These are phyloP conservation scores for Lodderomyces elongisporus DNA, from an alignment of 1,139 yeast genomes.

Conservation along the genomic window DNA sequence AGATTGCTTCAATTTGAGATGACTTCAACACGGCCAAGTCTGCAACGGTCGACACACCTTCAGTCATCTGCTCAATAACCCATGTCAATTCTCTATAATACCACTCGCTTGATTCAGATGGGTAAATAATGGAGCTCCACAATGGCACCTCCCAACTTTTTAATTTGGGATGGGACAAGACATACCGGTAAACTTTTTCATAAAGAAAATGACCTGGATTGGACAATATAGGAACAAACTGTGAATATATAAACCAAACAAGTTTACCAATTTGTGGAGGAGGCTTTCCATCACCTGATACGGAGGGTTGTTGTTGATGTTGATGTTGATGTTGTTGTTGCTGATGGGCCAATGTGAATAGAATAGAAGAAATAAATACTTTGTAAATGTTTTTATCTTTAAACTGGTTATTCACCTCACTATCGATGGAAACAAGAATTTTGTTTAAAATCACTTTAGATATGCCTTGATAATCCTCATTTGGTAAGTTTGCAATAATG, in stretches of 20 bases:
- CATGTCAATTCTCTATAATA: conserved; percentile 60
- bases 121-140: conserved; percentile 41
- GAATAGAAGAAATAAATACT: conserved; percentile 56
- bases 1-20: conserved; percentile 61
- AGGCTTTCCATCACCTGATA: too few relatives aligned
- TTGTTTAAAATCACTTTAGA: conserved; percentile 38
- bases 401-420: conserved; percentile 24
- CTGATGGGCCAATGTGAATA: conserved; percentile 34
- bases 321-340: not conserved
- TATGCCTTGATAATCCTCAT: conserved; percentile 16
- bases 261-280: conserved; percentile 40
- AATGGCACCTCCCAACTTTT: conserved; percentile 62
- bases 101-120: conserved; percentile 40
- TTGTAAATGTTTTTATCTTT: conserved; percentile 58
- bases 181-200: conserved; percentile 60
- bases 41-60: conserved; percentile 38
- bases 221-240: conserved; percentile 50
- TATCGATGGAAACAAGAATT: conserved; percentile 30
- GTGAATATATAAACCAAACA: conserved; percentile 45
- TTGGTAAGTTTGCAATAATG: conserved; percentile 43
- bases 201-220: conserved; percentile 72
- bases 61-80: conserved; percentile 50
- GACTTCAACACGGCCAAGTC: conserved; percentile 52
- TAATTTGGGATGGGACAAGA: conserved; percentile 53
- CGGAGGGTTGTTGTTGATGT: conserved; percentile 2